Base-by-base conservation (phyloP, 805 yeast genomes). In the Yarrowia sp. region DNA sequence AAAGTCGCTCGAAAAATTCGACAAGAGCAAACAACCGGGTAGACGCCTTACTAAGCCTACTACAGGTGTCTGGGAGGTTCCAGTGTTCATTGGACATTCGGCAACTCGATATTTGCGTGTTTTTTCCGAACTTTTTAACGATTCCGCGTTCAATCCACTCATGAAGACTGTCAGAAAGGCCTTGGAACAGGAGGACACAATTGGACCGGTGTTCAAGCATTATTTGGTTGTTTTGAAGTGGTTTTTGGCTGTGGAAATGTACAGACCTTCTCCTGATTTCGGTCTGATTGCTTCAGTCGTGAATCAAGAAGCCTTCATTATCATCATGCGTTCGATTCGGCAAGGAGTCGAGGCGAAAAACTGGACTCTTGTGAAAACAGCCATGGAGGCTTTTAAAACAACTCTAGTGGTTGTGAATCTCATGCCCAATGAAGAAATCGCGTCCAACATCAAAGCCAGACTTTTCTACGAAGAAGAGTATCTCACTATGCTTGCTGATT, bases 381-480 rank as follows among this genome's bases (percentile, higher is more conserved):
- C 86, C 1, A 83, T 89, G 82, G 78, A 84, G 44, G 83, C 89
- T 64, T 84, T 89, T 72, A 81, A 82, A 31, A 89, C 89, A 67
- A 74, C 92, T 39, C 75, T 93, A 4, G 70, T 80, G 10, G 72
- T 80, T 3, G 72, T 80, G 0, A 74, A 75, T 1, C 75, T 77
- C 6, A 79, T 86, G 74, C 78, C 80, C 35, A 79, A 80, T 66
- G 80, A 79, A 17, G 83, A 82, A 42, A 74, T 81, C 36, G 79
- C 92, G 0, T 84, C 82, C 35, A 86, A 85, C 22, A 83, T 88
- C 65, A 80, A 86, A 17, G 77, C 90, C 50, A 82, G 86, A 48
- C 76, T 93, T n/a, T 91, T 93, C 70, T 84, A 87, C 65, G 87
- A 85, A 62, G 86, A 85, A 61, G 80, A 78, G 22, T 83, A 84